These are phyloP conservation scores for Penicillium bialowiezense DNA, from an alignment of 495 filamentous ascomycete genomes.

Conservation along the genomic window DNA sequence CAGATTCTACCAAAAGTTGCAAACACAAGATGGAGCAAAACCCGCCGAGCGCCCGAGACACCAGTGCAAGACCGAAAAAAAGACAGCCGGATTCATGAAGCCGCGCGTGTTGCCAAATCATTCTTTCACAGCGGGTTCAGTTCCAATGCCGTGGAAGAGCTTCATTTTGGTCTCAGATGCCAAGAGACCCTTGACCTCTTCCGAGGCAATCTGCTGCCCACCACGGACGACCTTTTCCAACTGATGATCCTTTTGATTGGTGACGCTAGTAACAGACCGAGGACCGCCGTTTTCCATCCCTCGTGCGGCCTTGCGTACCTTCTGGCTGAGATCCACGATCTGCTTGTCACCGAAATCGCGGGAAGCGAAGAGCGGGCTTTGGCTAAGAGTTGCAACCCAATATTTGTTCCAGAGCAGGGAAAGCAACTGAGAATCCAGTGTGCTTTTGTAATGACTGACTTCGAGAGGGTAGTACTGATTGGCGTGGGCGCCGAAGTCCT, in stretches of 20 bases:
- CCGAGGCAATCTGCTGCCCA: conserved; percentile 75
- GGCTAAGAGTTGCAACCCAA: conserved; percentile 98
- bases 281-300: conserved; percentile 41
- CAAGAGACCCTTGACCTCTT: conserved; percentile 82
- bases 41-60: conserved; percentile 16
- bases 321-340: conserved; percentile 81
- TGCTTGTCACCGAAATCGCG: conserved; percentile 91
- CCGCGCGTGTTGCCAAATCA: no score
- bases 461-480: conserved; percentile 87
- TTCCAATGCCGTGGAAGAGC: conserved; percentile 70
- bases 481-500: conserved; percentile 93
- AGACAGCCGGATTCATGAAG: no score
- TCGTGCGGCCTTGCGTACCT: conserved; percentile 63
- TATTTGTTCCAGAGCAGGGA: conserved; percentile 98
- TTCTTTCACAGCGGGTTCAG: conserved; percentile 13
- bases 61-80: conserved; percentile 1
- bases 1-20: not conserved
- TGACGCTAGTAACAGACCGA: conserved; percentile 22
- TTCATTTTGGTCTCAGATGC: conserved; percentile 80
- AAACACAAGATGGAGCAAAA: conserved; percentile 5
- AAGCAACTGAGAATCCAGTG: conserved; percentile 79
- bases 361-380: conserved; percentile 87
- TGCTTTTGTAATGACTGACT: conserved; percentile 89
- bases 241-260: conserved; percentile 52
- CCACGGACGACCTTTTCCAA: conserved; percentile 79